Evolutionary conservation across 768 basidiomycete species (phyloP).

Genomic region (Symmetrospora coprosmae): DNA sequence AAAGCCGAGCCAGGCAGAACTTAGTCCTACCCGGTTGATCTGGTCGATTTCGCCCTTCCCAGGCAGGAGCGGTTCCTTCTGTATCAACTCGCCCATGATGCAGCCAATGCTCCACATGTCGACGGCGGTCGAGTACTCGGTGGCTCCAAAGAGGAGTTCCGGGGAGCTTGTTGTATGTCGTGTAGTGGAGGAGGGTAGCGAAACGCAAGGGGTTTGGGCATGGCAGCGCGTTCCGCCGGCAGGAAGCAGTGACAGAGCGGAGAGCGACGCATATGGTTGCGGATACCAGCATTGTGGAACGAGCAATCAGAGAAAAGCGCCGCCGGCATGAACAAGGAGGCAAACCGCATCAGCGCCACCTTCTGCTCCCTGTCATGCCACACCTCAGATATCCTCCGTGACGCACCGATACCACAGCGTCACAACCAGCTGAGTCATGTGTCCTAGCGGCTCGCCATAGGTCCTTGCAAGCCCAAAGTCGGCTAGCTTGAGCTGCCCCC

Average conservation of each 20-base stretch:
- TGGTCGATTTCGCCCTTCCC: constrained; percentile 91
- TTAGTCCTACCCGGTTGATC: constrained; percentile 49
- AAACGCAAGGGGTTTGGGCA: too few relatives aligned
- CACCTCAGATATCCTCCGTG: too few relatives aligned
- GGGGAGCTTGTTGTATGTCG: constrained; percentile 52
- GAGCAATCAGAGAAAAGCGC: too few relatives aligned
- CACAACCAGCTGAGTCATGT: constrained; percentile 93
- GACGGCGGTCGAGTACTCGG: constrained; percentile 82
- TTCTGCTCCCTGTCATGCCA: neutral
- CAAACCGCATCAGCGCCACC: neutral
- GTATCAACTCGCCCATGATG: constrained; percentile 88
- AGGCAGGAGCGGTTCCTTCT: constrained; percentile 93
- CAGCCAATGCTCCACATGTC: constrained; percentile 99
- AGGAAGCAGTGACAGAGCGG: too few relatives aligned
- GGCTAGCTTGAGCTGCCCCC: constrained; percentile 94
- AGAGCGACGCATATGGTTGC: too few relatives aligned
- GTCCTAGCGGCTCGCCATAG: constrained; percentile 91
- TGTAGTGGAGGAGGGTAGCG: neutral
- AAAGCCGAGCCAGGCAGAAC: neutral
- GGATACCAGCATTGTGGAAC: too few relatives aligned
- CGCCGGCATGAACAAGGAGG: constrained; percentile 3
- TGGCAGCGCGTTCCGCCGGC: too few relatives aligned
- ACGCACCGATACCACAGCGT: constrained; percentile 95
- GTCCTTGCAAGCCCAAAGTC: constrained; percentile 93
- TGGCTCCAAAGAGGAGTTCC: constrained; percentile 83